phyloP scores from a whole-genome alignment of 192 early-diverging fungal species.

The Linnemannia schmuckeri region DNA sequence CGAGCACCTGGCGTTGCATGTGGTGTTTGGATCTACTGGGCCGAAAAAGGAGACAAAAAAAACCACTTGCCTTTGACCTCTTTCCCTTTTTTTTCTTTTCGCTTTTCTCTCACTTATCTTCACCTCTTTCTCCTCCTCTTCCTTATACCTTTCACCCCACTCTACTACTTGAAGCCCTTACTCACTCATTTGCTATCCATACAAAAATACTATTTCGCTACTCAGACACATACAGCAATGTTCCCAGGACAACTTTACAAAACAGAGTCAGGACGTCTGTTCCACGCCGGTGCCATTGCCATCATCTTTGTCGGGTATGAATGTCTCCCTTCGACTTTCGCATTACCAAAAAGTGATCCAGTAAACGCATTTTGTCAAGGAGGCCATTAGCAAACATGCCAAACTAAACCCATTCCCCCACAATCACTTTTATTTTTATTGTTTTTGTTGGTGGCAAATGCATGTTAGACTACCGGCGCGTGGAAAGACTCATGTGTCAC shows the following conservation, averaged over 20 bases:
- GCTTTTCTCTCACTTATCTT: background rate
- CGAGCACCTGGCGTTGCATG: too few species aligned
- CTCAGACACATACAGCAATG: conserved; percentile 21
- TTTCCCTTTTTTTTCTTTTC: too few species aligned
- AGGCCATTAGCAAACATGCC: background rate
- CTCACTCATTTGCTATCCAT: background rate
- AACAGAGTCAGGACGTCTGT: conserved; percentile 80
- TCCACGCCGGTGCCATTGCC: conserved; percentile 84
- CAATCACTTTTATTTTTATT: background rate
- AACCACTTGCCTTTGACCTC: background rate
- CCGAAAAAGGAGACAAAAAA: background rate
- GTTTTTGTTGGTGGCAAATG: background rate
- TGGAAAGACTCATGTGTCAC: conserved; percentile 94
- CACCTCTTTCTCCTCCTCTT: background rate
- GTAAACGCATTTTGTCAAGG: background rate
- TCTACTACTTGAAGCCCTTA: background rate
- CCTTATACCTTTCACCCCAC: background rate
- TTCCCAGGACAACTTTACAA: conserved; percentile 82
- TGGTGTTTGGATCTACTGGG: background rate
- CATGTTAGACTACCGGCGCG: conserved; percentile 81
- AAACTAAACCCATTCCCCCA: background rate
- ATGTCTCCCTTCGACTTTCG: background rate
- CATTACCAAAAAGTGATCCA: background rate
- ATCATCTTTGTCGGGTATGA: conserved; percentile 81
- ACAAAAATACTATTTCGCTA: too few species aligned